Percentiles rank a stretch among this genome's conserved stretches.
Conservation (phyloP, 78 protist species). For the Pigoraptor vietnamica region DNA sequence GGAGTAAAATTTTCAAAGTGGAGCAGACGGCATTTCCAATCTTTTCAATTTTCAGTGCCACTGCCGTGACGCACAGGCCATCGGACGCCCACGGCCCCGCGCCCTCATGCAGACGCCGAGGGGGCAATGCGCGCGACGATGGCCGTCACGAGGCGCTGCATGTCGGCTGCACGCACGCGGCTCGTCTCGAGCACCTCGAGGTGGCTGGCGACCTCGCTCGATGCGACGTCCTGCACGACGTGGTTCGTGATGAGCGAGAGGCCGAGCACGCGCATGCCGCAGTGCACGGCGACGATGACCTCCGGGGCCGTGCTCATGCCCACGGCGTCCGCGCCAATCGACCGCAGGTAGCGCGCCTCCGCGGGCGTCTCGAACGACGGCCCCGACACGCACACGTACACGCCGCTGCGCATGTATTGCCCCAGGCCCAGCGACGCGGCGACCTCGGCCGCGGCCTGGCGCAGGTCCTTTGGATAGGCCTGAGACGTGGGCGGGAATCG, state of each 20-base stretch:
- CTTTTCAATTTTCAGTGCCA: no score
- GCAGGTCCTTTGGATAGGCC: background rate
- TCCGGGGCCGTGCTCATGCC: conserved; percentile 54
- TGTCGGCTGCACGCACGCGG: background rate
- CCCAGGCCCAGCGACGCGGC: background rate
- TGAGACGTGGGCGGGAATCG: conserved; percentile 6
- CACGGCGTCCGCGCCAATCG: conserved; percentile 34
- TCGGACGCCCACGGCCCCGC: background rate
- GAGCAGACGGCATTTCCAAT: no score
- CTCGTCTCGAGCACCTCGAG: conserved; percentile 16
- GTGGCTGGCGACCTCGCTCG: background rate
- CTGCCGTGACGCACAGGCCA: no score
- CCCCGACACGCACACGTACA: conserved; percentile 19
- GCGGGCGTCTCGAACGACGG: conserved; percentile 45
- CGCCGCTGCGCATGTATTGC: conserved; percentile 1
- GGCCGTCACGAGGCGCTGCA: conserved; percentile 7
- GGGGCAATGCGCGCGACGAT: background rate
- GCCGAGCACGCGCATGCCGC: conserved; percentile 9
- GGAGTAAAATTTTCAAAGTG: no score
- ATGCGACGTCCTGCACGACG: background rate
- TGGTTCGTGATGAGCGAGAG: background rate
- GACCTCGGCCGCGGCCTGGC: background rate
- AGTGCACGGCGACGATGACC: conserved; percentile 41
- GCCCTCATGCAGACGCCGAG: background rate
- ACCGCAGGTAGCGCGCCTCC: conserved; percentile 10